A percentile compares a stretch with the other conserved stretches of the same genome.
Evolutionary conservation across 2,329 filamentous ascomycete genomes (phyloP).

Genomic region (Lachnellula arida): DNA sequence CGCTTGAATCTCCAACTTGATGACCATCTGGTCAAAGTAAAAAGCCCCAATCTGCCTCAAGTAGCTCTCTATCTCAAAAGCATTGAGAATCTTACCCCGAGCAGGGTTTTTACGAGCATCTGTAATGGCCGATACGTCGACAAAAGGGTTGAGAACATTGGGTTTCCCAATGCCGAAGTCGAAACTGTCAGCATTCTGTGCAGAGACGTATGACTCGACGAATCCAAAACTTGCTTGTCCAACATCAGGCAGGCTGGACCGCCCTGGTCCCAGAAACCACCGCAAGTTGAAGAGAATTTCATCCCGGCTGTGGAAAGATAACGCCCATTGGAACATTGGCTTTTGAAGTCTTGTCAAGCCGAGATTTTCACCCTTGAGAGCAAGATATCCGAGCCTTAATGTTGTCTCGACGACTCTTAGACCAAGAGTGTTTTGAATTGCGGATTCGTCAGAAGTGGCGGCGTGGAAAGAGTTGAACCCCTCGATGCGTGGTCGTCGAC

Average conservation of each 20-base stretch:
- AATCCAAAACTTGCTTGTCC: slow-evolving; percentile 9
- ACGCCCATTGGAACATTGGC: slow-evolving; percentile 6
- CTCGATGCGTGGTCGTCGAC: background rate
- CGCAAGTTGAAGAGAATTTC: slow-evolving; percentile 8
- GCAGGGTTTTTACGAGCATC: background rate
- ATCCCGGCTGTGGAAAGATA: slow-evolving; percentile 6
- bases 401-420: slow-evolving; percentile 3
- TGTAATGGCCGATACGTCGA: slow-evolving; percentile 5
- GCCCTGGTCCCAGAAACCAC: slow-evolving; percentile 9
- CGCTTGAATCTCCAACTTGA: background rate
- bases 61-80: slow-evolving; percentile 9
- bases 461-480: background rate
- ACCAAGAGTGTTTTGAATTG: background rate
- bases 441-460: background rate
- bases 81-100: slow-evolving; percentile 1
- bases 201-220: background rate
- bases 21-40: background rate
- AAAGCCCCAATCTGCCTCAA: slow-evolving; percentile 8
- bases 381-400: slow-evolving; percentile 5
- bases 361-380: background rate
- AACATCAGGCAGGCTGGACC: background rate
- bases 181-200: background rate
- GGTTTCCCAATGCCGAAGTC: background rate
- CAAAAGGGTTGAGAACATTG: slow-evolving; percentile 6
- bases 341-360: background rate